Base-by-base conservation (phyloP, 805 yeast genomes). In the Metschnikowia baotianmanensis region DNA sequence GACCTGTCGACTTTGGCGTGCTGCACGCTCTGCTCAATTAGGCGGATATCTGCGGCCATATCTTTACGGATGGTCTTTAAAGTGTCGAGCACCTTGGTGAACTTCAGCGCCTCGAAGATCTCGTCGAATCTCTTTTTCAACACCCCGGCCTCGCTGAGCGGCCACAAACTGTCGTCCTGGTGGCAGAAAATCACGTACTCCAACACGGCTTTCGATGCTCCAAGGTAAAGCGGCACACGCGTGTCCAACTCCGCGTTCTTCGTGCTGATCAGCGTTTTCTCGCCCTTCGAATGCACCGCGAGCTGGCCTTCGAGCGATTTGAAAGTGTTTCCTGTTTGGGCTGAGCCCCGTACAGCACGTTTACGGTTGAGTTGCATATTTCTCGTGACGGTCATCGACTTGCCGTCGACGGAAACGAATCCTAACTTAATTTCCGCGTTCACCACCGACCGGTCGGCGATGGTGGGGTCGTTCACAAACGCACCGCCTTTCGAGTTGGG, bases 141-240 rank as follows among this genome's bases (percentile, higher is more conserved):
- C 10, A 76, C 76, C 2, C 95, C 74, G 1, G 99, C 95, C 61
- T 93, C 99, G 51, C 90, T 78, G 34, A 93, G 69, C 1, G 99
- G 99, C 99, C 99, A 93, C 21, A 88, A 63, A 52, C 91, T 82
- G 45, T 93, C 99, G 56, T 93, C 99, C 60, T 93, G 99, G 57
- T 93, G 99, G 56, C 99, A 91, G 63, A 93, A 93, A 1, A 91
- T 82, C 30, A 93, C 99, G 58, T 88, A 87, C 50, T 91, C 96
- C 37, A 93, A 65, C 40, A 93, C 79, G 0, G 98, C 86, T 43
- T 79, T 78, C 0, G 96, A 85, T 1, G 90, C 96, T 5, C 99
- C 99, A 41, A 93, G 69, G 47, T 80, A 82, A 18, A 74, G 71
- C 1, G 98, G 97, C 27, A 93, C 82, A 40, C 83, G 83, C 5